Evolutionary conservation across 768 basidiomycete species (phyloP).

Genomic region (Psilocybe subaeruginosa): DNA sequence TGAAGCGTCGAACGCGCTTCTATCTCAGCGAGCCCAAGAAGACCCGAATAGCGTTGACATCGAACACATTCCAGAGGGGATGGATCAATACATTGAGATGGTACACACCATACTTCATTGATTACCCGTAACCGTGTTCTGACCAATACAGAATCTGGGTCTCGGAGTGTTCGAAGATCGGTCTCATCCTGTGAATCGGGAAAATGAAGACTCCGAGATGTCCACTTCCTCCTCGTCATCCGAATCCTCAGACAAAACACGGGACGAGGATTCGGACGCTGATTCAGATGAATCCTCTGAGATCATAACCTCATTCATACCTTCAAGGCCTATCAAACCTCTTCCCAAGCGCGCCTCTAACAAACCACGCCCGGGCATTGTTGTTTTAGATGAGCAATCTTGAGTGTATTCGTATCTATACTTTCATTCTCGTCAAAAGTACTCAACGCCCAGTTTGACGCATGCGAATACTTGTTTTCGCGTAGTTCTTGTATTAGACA

Average conservation of each 20-base stretch:
- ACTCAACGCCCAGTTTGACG: background rate
- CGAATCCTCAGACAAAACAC: conserved; percentile 24
- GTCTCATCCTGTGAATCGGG: conserved; percentile 20
- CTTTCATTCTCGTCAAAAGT: background rate
- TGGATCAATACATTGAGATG: conserved; percentile 67
- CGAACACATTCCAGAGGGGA: conserved; percentile 56
- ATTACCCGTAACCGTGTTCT: conserved; percentile 12
- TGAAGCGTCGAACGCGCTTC: conserved; percentile 62
- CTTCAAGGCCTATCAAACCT: conserved; percentile 47
- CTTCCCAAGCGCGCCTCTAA: conserved; percentile 42
- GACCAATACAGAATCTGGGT: conserved; percentile 55
- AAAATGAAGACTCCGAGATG: conserved; percentile 33
- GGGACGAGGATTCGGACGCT: conserved; percentile 32
- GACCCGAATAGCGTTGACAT: conserved; percentile 70
- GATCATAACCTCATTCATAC: conserved; percentile 43
- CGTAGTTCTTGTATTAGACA: too few species aligned
- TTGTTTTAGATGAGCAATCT: conserved; percentile 29
- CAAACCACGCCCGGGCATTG: conserved; percentile 27
- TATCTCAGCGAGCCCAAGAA: conserved; percentile 45
- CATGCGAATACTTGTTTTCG: too few species aligned
- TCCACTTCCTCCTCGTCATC: conserved; percentile 29
- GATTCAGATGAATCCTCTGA: conserved; percentile 37
- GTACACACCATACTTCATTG: conserved; percentile 26
- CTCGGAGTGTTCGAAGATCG: conserved; percentile 61
- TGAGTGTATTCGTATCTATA: background rate